Percentiles rank a stretch among this genome's conserved stretches.
Conservation (phyloP, 306 rosid genomes). For the Prunus persica region DNA sequence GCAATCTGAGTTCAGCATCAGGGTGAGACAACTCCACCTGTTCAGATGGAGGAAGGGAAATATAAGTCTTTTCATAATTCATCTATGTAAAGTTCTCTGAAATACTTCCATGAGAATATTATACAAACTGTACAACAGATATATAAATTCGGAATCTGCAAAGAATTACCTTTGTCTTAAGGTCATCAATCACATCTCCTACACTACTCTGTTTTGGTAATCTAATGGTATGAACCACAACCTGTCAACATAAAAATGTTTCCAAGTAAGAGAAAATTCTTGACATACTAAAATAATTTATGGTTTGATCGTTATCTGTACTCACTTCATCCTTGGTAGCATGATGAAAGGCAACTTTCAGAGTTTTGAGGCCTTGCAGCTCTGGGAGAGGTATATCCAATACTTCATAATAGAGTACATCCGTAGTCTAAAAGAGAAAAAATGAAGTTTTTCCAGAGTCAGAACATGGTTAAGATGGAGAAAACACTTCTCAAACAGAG, state of each 20-base stretch:
- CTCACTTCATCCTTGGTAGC: conserved; percentile 72
- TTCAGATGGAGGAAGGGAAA: background rate
- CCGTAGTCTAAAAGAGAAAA: conserved; percentile 44
- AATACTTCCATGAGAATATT: background rate
- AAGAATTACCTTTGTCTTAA: conserved; percentile 51
- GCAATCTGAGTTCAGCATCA: conserved; percentile 72
- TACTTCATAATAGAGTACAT: conserved; percentile 62
- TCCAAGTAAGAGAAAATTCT: background rate
- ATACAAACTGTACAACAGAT: background rate
- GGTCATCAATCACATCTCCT: conserved; percentile 59
- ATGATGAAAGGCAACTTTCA: conserved; percentile 70
- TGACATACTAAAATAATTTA: background rate
- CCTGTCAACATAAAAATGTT: conserved; percentile 34
- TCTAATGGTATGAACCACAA: conserved; percentile 57
- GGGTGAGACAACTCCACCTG: conserved; percentile 84
- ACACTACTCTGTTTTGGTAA: conserved; percentile 69
- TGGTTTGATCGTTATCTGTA: background rate
- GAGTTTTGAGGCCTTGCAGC: conserved; percentile 60
- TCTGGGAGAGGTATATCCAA: conserved; percentile 85
- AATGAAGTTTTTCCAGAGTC: conserved; percentile 2
- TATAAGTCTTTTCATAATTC: background rate
- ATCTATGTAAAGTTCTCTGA: background rate
- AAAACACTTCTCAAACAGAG: background rate
- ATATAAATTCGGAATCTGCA: background rate
- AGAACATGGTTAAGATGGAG: background rate